Base-by-base conservation (phyloP, 2,329 filamentous ascomycete genomes). In the Leptographium radiaticola region DNA sequence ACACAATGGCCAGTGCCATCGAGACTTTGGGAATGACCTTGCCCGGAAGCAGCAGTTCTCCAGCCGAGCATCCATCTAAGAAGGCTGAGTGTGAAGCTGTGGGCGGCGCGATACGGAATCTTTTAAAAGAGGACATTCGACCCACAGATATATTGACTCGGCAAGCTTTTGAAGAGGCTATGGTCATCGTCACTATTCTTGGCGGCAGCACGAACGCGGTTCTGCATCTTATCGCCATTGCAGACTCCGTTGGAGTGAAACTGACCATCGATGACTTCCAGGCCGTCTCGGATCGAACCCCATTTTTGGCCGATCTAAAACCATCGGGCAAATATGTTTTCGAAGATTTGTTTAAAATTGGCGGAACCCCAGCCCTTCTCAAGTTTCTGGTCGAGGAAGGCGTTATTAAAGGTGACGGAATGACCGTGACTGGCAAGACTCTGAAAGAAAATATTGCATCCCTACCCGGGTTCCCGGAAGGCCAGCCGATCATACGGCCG, bases 261-360 rank as follows among this genome's bases (percentile, higher is more conserved):
- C 79, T 93, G 53, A 88, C 84, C 48, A 84, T 93, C 56, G 87
- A 93, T 61, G 87, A 93, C 70, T 91, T 91, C 80, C 87, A 93
- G 71, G 72, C 77, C 61, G 85, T 91, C 50, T 89, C 86, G 0
- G 83, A 93, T 71, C 79, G 82, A 49, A 88, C 78, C 18, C 87
- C 87, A 25, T 85, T 89, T 74, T 75, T 93, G 30, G 87, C 87
- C 10, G 86, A 93, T 65, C 74, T 93, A 44, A 90, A 91, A 73
- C 87, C 87, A 2, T 89, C 85, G 6, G 89, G 89, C 53, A 89
- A 88, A 65, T 93, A 89, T 69, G 85, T 90, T 66, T 91, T 95
- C 77, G 87, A 83, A 58, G 84, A 88, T 62, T 70, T 88, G 55
- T 90, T 89, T 71, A 86, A 90, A 59, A 87, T 95, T 59, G 89